A percentile compares a stretch with the other conserved stretches of the same genome.
phyloP scores from a whole-genome alignment of 108 stramenopile species.

The Conticribra guillardii region DNA sequence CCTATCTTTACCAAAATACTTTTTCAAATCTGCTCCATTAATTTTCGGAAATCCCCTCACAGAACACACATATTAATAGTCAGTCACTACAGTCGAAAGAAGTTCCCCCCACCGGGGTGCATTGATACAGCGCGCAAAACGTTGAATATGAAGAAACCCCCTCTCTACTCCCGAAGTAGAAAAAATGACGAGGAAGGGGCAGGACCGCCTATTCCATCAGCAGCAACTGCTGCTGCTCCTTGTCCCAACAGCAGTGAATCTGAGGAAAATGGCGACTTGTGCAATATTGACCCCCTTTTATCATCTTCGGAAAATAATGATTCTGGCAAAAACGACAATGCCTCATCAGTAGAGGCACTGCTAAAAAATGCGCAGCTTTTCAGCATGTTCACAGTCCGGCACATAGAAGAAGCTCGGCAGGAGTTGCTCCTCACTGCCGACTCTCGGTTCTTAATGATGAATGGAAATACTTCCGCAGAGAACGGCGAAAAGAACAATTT shows the following conservation, averaged over 20 bases:
- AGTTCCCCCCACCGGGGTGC: too few relatives aligned
- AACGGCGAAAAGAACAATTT: background rate
- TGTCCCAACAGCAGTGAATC: background rate
- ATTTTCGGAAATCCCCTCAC: too few relatives aligned
- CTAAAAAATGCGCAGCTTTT: conserved; percentile 30
- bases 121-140: too few relatives aligned
- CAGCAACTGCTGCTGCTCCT: background rate
- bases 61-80: too few relatives aligned
- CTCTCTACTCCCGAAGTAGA: conserved; percentile 25
- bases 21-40: too few relatives aligned
- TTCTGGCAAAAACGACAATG: background rate
- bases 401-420: conserved; percentile 26
- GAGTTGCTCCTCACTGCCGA: conserved; percentile 11
- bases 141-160: conserved; percentile 22
- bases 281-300: too few relatives aligned
- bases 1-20: too few relatives aligned
- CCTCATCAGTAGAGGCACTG: background rate
- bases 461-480: background rate
- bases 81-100: too few relatives aligned
- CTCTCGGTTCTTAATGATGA: background rate
- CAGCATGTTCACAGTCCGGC: conserved; percentile 23
- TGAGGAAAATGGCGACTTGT: too few relatives aligned
- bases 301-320: too few relatives aligned
- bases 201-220: background rate
- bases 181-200: background rate